These are phyloP conservation scores for Ophiostoma sp. DNA, from an alignment of 2,329 filamentous ascomycete species.

Conservation along the genomic window DNA sequence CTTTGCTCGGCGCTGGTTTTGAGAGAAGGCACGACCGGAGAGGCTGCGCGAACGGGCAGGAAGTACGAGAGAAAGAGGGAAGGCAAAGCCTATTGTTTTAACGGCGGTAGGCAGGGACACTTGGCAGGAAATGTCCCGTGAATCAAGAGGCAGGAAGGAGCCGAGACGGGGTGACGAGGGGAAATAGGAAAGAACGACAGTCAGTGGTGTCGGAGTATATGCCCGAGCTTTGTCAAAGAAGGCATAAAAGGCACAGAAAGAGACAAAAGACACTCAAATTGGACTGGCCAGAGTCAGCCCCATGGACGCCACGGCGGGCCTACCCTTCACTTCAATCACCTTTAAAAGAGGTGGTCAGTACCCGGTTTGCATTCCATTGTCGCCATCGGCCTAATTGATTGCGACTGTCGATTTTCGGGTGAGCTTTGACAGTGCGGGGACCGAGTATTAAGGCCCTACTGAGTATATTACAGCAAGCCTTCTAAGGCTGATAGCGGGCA, in stretches of 20 bases:
- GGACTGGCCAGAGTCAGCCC: not conserved
- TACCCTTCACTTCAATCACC: not conserved
- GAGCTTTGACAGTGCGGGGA: not conserved
- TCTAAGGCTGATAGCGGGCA: not conserved
- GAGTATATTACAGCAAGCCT: not conserved
- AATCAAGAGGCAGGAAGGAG: not conserved
- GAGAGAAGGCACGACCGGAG: not conserved
- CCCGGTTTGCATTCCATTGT: not conserved
- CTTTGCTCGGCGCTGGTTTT: not conserved
- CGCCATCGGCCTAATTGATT: not conserved
- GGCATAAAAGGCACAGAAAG: not conserved
- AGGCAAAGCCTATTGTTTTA: not conserved
- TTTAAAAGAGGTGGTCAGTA: not conserved
- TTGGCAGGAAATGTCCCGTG: not conserved
- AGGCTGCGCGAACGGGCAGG: slow-evolving; percentile 6
- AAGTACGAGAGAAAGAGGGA: not conserved
- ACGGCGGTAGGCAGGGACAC: not conserved
- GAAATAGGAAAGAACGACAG: not conserved
- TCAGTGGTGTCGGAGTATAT: not conserved
- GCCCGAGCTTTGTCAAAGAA: not conserved
- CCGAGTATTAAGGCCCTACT: not conserved
- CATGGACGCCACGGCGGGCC: not conserved
- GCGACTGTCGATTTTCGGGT: not conserved
- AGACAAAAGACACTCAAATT: not conserved
- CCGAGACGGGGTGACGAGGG: too few relatives aligned